Percentiles rank a stretch among this genome's conserved stretches.
phyloP scores from a whole-genome alignment of 1,284 basidiomycete genomes.

The Pseudozyma tsukubaensis region DNA sequence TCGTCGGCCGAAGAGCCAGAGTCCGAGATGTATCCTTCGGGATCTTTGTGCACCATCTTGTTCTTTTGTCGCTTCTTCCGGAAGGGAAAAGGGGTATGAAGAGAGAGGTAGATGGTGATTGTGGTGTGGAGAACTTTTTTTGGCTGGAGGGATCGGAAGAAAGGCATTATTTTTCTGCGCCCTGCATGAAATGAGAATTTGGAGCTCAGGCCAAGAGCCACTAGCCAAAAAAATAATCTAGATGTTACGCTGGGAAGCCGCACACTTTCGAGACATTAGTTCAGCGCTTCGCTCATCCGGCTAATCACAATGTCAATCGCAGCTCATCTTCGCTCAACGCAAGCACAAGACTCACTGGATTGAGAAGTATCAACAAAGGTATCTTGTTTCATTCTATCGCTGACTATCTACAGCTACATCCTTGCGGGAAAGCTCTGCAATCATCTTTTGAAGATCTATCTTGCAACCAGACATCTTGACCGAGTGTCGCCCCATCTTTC shows the following conservation, averaged over 20 bases:
- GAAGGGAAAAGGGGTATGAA: background rate
- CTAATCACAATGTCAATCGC: too few species aligned
- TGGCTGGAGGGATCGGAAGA: background rate
- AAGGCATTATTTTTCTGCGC: conserved; percentile 10
- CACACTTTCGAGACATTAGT: too few species aligned
- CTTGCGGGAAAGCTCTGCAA: too few species aligned
- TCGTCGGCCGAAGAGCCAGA: conserved; percentile 34
- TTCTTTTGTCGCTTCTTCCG: background rate
- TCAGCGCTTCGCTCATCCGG: too few species aligned
- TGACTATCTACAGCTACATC: too few species aligned
- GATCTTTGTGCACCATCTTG: conserved; percentile 47
- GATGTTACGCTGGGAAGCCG: conserved; percentile 3
- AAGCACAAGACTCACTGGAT: too few species aligned
- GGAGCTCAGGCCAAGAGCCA: background rate
- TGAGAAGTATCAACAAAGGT: too few species aligned
- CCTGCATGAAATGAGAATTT: conserved; percentile 8
- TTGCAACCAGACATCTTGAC: too few species aligned
- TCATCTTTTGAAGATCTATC: too few species aligned
- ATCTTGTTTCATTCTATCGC: too few species aligned
- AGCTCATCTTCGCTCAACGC: too few species aligned
- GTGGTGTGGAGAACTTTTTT: background rate
- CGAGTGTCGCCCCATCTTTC: too few species aligned
- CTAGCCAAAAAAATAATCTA: background rate
- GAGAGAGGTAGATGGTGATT: background rate
- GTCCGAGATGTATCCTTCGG: conserved; percentile 27